phyloP scores from a whole-genome alignment of 352 stramenopile genomes.

The Globisporangium heterothallicum region DNA sequence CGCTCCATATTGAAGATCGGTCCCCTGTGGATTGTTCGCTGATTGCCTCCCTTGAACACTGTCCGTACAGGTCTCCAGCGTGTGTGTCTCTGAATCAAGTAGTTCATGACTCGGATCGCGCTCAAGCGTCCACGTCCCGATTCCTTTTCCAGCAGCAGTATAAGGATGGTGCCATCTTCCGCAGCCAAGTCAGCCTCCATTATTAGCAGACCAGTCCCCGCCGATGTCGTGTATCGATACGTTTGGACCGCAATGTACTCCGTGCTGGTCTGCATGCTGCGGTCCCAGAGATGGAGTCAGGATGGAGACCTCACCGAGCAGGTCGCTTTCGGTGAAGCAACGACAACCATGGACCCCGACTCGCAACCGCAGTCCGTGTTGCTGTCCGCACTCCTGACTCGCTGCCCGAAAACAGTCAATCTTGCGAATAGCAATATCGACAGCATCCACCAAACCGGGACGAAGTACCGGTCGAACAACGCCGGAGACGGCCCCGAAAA shows the following conservation, averaged over 20 bases:
- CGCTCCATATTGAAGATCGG: neutral
- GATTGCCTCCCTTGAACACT: neutral
- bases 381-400: too few species aligned
- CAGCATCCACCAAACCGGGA: slow-evolving; percentile 53
- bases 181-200: neutral
- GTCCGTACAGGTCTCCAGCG: neutral
- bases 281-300: too few species aligned
- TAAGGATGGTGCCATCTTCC: neutral
- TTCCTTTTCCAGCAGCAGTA: neutral
- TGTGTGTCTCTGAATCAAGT: neutral
- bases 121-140: slow-evolving; percentile 12
- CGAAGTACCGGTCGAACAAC: slow-evolving; percentile 65
- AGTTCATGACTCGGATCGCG: slow-evolving; percentile 6
- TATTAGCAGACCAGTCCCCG: neutral
- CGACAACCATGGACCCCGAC: too few species aligned
- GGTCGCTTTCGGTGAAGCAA: too few species aligned
- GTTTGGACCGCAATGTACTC: neutral
- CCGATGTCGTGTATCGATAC: neutral
- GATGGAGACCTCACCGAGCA: too few species aligned
- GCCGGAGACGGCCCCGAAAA: slow-evolving; percentile 78
- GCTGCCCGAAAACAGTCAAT: neutral
- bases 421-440: slow-evolving; percentile 11
- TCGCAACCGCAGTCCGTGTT: too few species aligned
- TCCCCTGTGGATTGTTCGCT: too few species aligned
- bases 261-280: neutral